Conservation (phyloP, 75 land plant genomes). For the Sequoia sempervirens region DNA sequence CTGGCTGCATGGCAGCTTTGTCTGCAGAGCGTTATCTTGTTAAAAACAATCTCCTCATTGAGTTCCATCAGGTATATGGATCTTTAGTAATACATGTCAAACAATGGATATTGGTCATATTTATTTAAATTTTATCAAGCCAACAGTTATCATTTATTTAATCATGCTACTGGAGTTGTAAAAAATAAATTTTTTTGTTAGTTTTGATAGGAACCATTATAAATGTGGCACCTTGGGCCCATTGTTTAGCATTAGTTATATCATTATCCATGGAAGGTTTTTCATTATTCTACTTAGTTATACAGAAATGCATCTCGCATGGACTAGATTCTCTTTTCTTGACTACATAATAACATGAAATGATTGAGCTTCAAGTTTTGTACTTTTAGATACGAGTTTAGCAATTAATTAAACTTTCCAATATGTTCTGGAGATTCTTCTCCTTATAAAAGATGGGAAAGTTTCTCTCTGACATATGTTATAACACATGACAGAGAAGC, state of each 20-base stretch:
- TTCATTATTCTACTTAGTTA: background rate
- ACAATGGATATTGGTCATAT: background rate
- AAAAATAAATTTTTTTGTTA: background rate
- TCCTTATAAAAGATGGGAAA: background rate
- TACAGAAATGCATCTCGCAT: background rate
- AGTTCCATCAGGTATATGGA: slow-evolving; percentile 88
- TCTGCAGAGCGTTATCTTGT: slow-evolving; percentile 88
- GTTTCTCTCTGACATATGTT: background rate
- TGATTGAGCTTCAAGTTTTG: background rate
- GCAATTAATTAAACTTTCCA: background rate
- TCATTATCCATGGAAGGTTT: background rate
- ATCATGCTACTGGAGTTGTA: background rate
- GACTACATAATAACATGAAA: background rate
- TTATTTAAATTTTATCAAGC: background rate
- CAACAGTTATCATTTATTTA: background rate
- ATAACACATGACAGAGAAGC: background rate
- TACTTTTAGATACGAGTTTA: background rate
- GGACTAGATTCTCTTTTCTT: background rate
- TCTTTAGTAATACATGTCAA: background rate
- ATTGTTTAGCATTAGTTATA: background rate
- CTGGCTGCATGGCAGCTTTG: slow-evolving; percentile 93
- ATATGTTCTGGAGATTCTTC: background rate
- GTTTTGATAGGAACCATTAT: background rate
- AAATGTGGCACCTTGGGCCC: background rate
- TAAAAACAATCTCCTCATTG: slow-evolving; percentile 75